Base-by-base conservation (phyloP, 306 rosid species). In the Senna siamea region DNA sequence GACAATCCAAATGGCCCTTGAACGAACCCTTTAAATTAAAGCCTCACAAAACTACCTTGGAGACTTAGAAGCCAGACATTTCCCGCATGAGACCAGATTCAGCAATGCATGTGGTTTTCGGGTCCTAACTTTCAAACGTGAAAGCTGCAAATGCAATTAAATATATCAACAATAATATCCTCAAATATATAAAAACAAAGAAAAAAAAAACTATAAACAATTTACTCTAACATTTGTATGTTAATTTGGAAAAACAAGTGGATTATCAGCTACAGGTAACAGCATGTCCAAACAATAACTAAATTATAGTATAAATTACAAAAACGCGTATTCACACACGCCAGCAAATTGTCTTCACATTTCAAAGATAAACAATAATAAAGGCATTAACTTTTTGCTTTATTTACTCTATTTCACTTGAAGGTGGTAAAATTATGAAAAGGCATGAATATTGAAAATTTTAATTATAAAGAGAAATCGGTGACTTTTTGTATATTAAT, bases 21-120 rank as follows among this genome's bases (percentile, higher is more conserved):
- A 75, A 78, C 71, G 79, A 79, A 84, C 60, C 86, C 81, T 78
- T 55, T 80, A 72, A 60, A 60, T 60, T 60, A 11, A 73, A 78
- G 83, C 83, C 59, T 72, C 76, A 77, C 80, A 70, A 78, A 58
- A 76, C 89, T 87, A 90, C 82, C 98, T 88, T 34, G 97, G 92
- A 60, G 96, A 92, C 80, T 86, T 89, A 66, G 90, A 54, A 34
- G 87, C 68, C 46, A 92, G 89, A 82, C 98, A 92, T 67, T 69
- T 90, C 69, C 99, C 99, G 57, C 99, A 95, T 20, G 96, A 83
- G 13, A 95, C 92, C 59, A 95, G 87, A 69, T 92, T 88, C 86
- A 92, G 85, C 85, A 95, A 75, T 2, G 97, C 80, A 57, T 62
- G 92, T 37, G 98, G 81, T 78, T 74, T 88, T 50, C 90, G 81